These are phyloP conservation scores for Triangularia verruculosa DNA, from an alignment of 2,329 filamentous ascomycete species.

Conservation along the genomic window DNA sequence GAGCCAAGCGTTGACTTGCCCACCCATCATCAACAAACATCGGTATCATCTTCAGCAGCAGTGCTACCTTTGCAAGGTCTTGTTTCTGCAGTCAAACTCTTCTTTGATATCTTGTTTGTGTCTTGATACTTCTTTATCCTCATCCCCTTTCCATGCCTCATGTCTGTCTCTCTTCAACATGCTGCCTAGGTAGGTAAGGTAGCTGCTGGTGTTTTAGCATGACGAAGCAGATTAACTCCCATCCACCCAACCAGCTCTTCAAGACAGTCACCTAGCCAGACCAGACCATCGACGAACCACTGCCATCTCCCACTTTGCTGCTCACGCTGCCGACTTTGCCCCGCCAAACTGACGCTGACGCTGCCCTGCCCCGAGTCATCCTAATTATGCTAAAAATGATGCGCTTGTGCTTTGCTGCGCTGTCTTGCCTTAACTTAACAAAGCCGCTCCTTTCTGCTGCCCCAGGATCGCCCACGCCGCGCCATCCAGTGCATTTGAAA, in stretches of 20 bases:
- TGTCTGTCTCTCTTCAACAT: neutral
- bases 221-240: slow-evolving; percentile 2
- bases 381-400: neutral
- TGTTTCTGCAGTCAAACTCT: neutral
- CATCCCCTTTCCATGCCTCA: neutral
- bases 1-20: slow-evolving; percentile 10
- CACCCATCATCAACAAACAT: neutral
- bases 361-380: too few species aligned
- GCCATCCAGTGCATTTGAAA: neutral
- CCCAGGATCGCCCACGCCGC: neutral
- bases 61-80: too few species aligned
- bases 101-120: neutral
- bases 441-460: slow-evolving; percentile 4
- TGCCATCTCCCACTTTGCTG: neutral
- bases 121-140: neutral
- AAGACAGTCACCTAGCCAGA: too few species aligned
- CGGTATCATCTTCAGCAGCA: too few species aligned
- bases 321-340: neutral
- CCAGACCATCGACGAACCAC: neutral
- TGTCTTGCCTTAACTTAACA: neutral
- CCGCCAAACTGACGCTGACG: neutral
- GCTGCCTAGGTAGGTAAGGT: too few species aligned
- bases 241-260: neutral
- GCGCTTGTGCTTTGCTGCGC: neutral
- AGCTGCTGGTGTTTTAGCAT: neutral